Percentiles rank a stretch among this genome's conserved stretches.
Conservation (phyloP, 2,329 filamentous ascomycete species). For the Colletotrichum sp. region DNA sequence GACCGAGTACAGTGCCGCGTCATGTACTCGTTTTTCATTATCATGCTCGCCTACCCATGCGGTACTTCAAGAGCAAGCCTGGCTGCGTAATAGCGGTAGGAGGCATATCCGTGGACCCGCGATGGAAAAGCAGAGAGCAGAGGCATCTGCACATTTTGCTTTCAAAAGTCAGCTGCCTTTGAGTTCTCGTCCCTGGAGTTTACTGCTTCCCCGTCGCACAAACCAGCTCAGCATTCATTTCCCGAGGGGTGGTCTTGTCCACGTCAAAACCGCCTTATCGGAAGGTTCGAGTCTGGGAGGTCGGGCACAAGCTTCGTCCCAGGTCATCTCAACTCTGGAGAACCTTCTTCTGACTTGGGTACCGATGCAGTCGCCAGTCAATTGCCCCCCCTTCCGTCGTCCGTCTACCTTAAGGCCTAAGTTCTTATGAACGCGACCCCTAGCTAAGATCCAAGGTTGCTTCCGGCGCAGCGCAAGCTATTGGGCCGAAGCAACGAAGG, state of each 20-base stretch:
- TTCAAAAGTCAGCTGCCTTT: slow-evolving; percentile 17
- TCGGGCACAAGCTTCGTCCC: background rate
- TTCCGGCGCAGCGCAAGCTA: background rate
- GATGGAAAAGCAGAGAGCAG: background rate
- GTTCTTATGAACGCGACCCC: background rate
- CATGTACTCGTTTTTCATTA: background rate
- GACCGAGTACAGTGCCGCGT: background rate
- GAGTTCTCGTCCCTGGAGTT: slow-evolving; percentile 16
- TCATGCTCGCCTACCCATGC: background rate
- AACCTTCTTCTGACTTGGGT: background rate
- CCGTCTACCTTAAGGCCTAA: background rate
- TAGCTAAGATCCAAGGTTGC: background rate
- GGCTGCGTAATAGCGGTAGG: background rate
- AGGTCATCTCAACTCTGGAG: background rate
- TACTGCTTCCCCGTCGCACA: background rate
- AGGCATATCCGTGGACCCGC: background rate
- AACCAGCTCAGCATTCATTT: background rate
- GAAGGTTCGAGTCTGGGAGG: background rate
- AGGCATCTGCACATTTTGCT: background rate
- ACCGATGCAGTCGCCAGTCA: background rate
- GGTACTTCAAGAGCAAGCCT: background rate
- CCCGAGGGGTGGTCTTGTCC: background rate
- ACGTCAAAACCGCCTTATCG: background rate
- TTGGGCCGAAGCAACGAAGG: background rate
- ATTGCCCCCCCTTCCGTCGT: background rate